Conservation (phyloP, 192 early-diverging fungal genomes). For the Podila verticillata region DNA sequence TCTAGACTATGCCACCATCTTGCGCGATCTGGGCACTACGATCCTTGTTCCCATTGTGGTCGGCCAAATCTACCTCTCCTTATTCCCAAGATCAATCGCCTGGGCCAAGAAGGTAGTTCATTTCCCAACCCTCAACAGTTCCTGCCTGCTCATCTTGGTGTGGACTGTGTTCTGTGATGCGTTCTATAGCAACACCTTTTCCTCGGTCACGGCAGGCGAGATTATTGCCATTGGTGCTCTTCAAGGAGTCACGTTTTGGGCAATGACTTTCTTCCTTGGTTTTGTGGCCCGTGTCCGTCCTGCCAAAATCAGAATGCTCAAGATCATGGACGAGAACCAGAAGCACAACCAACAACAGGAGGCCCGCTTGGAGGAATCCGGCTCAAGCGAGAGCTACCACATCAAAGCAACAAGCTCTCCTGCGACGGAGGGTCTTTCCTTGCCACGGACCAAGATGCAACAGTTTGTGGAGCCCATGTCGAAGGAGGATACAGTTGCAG, state of each 20-base stretch:
- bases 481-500: slow-evolving; percentile 68
- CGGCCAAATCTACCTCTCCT: slow-evolving; percentile 66
- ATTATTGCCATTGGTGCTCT: slow-evolving; percentile 64
- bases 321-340: slow-evolving; percentile 33
- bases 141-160: slow-evolving; percentile 69
- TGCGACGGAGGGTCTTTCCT: slow-evolving; percentile 5
- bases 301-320: slow-evolving; percentile 44
- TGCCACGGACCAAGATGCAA: slow-evolving; percentile 19
- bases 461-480: slow-evolving; percentile 43
- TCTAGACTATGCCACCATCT: slow-evolving; percentile 60
- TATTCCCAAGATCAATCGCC: slow-evolving; percentile 56
- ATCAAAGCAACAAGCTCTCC: background rate
- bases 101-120: slow-evolving; percentile 59
- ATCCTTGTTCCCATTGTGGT: slow-evolving; percentile 71
- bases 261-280: slow-evolving; percentile 61
- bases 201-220: slow-evolving; percentile 55
- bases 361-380: slow-evolving; percentile 29
- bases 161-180: slow-evolving; percentile 82
- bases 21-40: slow-evolving; percentile 66
- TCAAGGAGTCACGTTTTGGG: slow-evolving; percentile 60
- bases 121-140: slow-evolving; percentile 64
- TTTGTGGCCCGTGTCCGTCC: slow-evolving; percentile 55
- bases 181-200: slow-evolving; percentile 63
- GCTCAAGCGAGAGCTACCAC: slow-evolving; percentile 4
- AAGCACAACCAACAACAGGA: slow-evolving; percentile 11